Percentiles rank a stretch among this genome's conserved stretches.
Evolutionary conservation across 495 filamentous ascomycete genomes (phyloP).

Genomic region (Aspergillus saccharolyticus): DNA sequence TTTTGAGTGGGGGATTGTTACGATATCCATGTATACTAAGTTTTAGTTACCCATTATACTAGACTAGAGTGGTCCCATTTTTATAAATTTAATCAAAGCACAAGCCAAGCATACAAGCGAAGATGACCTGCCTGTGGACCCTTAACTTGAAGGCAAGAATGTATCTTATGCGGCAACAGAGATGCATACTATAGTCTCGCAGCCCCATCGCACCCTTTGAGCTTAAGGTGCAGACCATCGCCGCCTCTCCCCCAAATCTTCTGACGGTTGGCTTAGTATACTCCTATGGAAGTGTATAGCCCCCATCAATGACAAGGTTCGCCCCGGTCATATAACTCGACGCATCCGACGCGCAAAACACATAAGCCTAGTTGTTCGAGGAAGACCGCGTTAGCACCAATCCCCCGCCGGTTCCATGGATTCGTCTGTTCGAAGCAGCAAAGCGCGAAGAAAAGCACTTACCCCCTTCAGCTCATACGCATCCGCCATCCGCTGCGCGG

Average conservation of each 20-base stretch:
- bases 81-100: not conserved
- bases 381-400: not conserved
- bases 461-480: constrained; percentile 29
- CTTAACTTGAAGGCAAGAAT: too few relatives aligned
- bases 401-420: too few relatives aligned
- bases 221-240: too few relatives aligned
- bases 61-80: not conserved
- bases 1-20: not conserved
- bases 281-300: constrained; percentile 23
- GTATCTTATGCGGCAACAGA: too few relatives aligned
- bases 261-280: too few relatives aligned
- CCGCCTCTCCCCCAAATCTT: too few relatives aligned
- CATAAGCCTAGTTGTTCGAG: constrained; percentile 14
- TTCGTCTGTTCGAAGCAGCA: too few relatives aligned
- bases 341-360: constrained; percentile 30
- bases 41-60: not conserved
- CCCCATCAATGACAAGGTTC: constrained; percentile 29
- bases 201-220: too few relatives aligned
- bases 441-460: constrained; percentile 3
- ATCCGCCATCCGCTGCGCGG: constrained; percentile 24
- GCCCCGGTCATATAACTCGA: constrained; percentile 32
- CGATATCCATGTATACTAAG: not conserved
- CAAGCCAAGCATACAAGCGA: not conserved
- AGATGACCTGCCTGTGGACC: not conserved
- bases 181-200: too few relatives aligned